phyloP scores from a whole-genome alignment of 169 alveolate genomes.

The Perkinsus olseni region DNA sequence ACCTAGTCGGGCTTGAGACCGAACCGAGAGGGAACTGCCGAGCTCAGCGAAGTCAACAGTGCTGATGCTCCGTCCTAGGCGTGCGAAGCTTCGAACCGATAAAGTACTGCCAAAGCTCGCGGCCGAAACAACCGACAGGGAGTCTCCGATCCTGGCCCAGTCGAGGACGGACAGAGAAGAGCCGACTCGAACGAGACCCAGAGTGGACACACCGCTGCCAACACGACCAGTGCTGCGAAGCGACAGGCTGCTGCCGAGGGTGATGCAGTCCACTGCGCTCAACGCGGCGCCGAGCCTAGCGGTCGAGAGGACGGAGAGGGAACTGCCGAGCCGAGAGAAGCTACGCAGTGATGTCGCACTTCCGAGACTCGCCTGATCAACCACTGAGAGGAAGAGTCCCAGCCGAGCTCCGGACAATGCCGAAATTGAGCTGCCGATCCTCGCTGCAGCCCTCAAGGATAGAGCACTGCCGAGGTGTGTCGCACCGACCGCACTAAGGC shows the following conservation, averaged over 20 bases:
- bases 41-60: neutral
- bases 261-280: neutral
- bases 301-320: neutral
- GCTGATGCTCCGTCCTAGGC: neutral
- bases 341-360: neutral
- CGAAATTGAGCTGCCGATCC: neutral
- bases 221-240: neutral
- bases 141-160: neutral
- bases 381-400: neutral
- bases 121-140: neutral
- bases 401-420: neutral
- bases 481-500: neutral
- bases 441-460: neutral
- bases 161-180: neutral
- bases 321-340: neutral
- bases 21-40: neutral
- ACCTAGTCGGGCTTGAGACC: neutral
- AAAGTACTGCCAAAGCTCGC: neutral
- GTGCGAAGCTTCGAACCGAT: neutral
- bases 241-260: neutral
- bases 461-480: neutral
- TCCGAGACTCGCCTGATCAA: neutral
- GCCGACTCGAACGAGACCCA: neutral
- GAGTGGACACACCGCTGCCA: neutral
- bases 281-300: neutral